Evolutionary conservation across 768 basidiomycete species (phyloP), one percentile per base, ranked within the genome.

Genomic region (Hypsizygus marmoreus): DNA sequence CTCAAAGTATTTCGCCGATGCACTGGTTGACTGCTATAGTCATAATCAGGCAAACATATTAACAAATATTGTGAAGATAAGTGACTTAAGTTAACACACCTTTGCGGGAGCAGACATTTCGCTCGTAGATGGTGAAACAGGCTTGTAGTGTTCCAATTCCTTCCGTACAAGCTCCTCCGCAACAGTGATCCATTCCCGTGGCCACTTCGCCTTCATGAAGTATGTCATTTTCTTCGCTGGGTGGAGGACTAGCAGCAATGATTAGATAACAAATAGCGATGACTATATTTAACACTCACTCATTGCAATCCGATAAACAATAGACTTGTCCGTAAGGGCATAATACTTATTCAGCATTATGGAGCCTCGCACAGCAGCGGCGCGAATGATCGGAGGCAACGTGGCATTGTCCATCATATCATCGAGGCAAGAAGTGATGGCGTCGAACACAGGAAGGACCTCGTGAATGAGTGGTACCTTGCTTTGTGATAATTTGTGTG

Each of bases 391-490:
- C 0, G 48, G 48, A 10, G 32, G 30, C n/a, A 41, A 33, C 2
- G 23, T 12, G 4, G 10, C 8, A 43, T 63, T 34, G 4, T 45
- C 39, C 3, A 43, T 31, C 26, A 43, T 35, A 9, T 36, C 25
- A 19, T 57, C 54, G 20, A 63, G 30, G 3, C 30, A 12, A 1
- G 24, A 29, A 2, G 55, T 60, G 6, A 60, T 23, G 12, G 50
- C 26, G 30, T 63, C 54, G 23, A 61, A 51, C 43, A 54, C 22
- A 3, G 54, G 56, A 22, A 62, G 59, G n/a, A 62, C 53, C 19
- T 58, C 37, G 25, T 60, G 57, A 4, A 62, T 26, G 12, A 63
- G 54, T 2, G 58, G 24, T 1, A 47, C 33, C 37, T 37, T 17
- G 16, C 28, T 34, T 20, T 23, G 14, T 23, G 55, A 58, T 23